These are phyloP conservation scores for Sutorius australiensis DNA, from an alignment of 768 basidiomycete species.

Conservation along the genomic window DNA sequence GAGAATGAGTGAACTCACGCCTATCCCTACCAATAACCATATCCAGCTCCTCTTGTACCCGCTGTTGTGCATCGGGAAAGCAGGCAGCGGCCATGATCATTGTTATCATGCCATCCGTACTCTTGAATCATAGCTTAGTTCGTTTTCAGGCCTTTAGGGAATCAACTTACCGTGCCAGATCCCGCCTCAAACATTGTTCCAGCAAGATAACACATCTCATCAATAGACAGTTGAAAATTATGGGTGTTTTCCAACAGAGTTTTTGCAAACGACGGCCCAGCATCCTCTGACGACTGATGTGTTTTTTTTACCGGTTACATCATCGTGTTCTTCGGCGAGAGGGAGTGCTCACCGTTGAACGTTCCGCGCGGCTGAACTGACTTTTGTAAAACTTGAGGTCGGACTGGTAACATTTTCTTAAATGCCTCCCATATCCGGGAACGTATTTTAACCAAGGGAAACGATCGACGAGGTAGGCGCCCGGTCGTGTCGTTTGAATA, in stretches of 20 bases:
- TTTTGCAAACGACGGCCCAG: conserved; percentile 41
- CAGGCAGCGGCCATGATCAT: conserved; percentile 51
- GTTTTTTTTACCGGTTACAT: neutral
- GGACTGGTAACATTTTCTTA: conserved; percentile 47
- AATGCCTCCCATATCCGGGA: conserved; percentile 55
- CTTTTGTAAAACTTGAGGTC: conserved; percentile 50
- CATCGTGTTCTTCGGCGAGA: neutral
- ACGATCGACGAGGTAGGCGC: conserved; percentile 34
- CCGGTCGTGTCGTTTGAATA: conserved; percentile 29
- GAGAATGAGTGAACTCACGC: conserved; percentile 8
- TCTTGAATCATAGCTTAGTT: neutral
- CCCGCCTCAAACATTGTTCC: conserved; percentile 62
- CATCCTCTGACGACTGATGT: conserved; percentile 10
- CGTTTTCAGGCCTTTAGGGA: neutral
- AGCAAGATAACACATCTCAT: conserved; percentile 55
- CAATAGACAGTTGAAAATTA: conserved; percentile 45
- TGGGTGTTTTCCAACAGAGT: conserved; percentile 50
- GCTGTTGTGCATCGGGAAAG: conserved; percentile 47
- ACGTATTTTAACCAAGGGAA: conserved; percentile 40
- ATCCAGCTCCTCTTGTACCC: conserved; percentile 55
- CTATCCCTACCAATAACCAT: conserved; percentile 42
- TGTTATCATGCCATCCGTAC: conserved; percentile 29
- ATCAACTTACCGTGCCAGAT: conserved; percentile 43
- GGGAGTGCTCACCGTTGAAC: conserved; percentile 36
- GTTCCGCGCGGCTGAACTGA: conserved; percentile 43